These are phyloP conservation scores for Tetrahymena elliotti DNA, from an alignment of 73 alveolate species.

Conservation along the genomic window DNA sequence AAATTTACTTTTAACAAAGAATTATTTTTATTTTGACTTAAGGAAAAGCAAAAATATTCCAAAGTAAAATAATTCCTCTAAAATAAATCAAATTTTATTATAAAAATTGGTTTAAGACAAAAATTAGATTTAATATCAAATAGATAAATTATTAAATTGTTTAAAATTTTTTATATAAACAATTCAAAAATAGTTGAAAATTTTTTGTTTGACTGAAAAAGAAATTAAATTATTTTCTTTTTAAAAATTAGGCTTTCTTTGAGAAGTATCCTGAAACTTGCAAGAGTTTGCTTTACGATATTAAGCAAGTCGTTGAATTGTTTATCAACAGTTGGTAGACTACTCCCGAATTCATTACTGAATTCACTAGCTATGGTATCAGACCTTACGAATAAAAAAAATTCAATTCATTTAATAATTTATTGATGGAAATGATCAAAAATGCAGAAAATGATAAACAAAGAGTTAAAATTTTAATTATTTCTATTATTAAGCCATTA, in stretches of 20 bases:
- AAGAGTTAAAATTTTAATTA: constrained; percentile 16
- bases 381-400: constrained; percentile 20
- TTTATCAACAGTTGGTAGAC: constrained; percentile 31
- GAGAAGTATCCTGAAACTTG: constrained; percentile 22
- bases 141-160: too few relatives aligned
- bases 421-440: constrained; percentile 7
- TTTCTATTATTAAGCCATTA: constrained; percentile 29
- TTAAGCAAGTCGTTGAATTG: constrained; percentile 17
- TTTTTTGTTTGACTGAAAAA: too few relatives aligned
- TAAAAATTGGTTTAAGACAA: too few relatives aligned
- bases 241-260: neutral
- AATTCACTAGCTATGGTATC: constrained; percentile 20
- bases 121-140: too few relatives aligned
- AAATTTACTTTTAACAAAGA: too few relatives aligned
- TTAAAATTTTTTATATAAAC: too few relatives aligned
- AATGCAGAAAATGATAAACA: constrained; percentile 6
- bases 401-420: constrained; percentile 17
- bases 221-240: too few relatives aligned
- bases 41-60: too few relatives aligned
- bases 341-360: constrained; percentile 1
- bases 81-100: too few relatives aligned
- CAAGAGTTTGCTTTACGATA: constrained; percentile 3
- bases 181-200: too few relatives aligned
- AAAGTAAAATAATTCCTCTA: too few relatives aligned
- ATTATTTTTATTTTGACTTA: too few relatives aligned